Percentiles rank a stretch among this genome's conserved stretches.
phyloP scores from a whole-genome alignment of 805 yeast species.

The Phaffomyces opuntiae region DNA sequence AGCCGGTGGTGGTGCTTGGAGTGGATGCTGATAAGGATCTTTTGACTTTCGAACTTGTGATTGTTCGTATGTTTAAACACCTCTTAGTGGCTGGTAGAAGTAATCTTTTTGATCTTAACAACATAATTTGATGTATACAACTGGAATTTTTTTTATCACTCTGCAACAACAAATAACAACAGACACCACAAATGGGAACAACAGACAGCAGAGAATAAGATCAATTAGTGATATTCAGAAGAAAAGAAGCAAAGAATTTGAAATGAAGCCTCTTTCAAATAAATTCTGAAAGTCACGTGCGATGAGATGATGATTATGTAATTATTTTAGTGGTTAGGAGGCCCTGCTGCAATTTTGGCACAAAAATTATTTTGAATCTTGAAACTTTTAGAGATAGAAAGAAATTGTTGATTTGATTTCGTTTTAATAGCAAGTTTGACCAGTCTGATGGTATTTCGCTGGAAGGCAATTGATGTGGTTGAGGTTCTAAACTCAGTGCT shows the following conservation, averaged over 20 bases:
- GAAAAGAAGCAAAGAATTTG: too few species aligned
- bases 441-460: not conserved
- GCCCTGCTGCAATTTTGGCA: not conserved
- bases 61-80: constrained; percentile 1
- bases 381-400: not conserved
- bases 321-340: not conserved
- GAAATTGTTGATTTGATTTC: not conserved
- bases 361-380: not conserved
- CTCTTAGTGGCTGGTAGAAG: too few species aligned
- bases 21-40: constrained; percentile 3
- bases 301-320: constrained; percentile 1
- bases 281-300: constrained; percentile 3
- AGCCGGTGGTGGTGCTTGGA: constrained; percentile 25
- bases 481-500: not conserved
- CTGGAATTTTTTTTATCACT: too few species aligned
- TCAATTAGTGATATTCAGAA: too few species aligned
- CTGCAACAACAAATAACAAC: too few species aligned
- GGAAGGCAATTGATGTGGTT: constrained; percentile 1
- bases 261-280: too few species aligned
- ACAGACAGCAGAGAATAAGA: too few species aligned
- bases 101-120: too few species aligned
- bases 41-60: constrained; percentile 8
- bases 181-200: too few species aligned
- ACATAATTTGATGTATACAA: too few species aligned
- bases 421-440: not conserved